Evolutionary conservation across 305 asterid species (phyloP).

Genomic region (Rubia peregrina): DNA sequence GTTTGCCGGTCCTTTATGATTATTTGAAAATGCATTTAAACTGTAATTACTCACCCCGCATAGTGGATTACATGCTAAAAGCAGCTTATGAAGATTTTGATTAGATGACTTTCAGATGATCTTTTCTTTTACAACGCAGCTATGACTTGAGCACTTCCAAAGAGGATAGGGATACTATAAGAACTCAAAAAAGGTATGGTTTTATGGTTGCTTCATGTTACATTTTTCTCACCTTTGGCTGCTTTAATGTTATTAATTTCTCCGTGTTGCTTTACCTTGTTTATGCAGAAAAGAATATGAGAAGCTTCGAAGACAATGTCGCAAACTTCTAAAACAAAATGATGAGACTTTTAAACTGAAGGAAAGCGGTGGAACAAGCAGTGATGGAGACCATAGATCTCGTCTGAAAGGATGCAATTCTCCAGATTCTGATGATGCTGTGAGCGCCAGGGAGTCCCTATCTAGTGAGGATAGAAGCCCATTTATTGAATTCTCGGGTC

Average conservation of each 20-base stretch:
- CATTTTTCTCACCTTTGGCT: neutral
- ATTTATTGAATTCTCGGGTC: constrained; percentile 36
- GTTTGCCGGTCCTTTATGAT: neutral
- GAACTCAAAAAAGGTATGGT: constrained; percentile 57
- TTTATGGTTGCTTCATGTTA: neutral
- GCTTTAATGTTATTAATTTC: neutral
- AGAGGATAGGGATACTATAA: constrained; percentile 49
- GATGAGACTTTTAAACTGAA: constrained; percentile 34
- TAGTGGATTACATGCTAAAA: constrained; percentile 20
- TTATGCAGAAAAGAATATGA: constrained; percentile 54
- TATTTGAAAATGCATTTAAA: neutral
- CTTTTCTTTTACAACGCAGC: constrained; percentile 34
- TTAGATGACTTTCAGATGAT: neutral
- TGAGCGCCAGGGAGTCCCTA: constrained; percentile 44
- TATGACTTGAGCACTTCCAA: constrained; percentile 67
- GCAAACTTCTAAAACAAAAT: constrained; percentile 41
- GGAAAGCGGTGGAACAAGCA: constrained; percentile 34
- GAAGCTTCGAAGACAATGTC: constrained; percentile 60
- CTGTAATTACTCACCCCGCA: too few relatives aligned
- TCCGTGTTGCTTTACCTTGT: constrained; percentile 6
- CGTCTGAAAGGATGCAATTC: constrained; percentile 28
- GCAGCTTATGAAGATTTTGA: constrained; percentile 18
- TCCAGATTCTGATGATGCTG: constrained; percentile 43
- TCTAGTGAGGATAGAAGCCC: constrained; percentile 63
- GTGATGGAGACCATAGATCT: constrained; percentile 33